A percentile compares a stretch with the other conserved stretches of the same genome.
Conservation (phyloP, 2,329 filamentous ascomycete species). For the Exserohilum rostratum region DNA sequence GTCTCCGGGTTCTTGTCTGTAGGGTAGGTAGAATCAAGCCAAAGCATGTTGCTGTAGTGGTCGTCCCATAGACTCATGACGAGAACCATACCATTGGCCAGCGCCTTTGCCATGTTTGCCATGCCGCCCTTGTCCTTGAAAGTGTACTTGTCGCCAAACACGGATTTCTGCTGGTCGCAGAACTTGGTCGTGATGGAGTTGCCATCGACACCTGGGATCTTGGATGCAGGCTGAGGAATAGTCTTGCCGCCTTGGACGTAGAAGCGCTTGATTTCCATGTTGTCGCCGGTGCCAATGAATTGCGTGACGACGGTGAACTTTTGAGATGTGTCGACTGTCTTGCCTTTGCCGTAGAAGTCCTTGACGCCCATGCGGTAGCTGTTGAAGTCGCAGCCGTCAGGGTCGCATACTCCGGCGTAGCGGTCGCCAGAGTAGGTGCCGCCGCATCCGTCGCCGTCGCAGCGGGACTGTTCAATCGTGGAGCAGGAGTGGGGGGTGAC, state of each 20-base stretch:
- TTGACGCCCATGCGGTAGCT: constrained; percentile 67
- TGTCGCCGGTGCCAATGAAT: constrained; percentile 52
- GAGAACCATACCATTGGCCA: constrained; percentile 65
- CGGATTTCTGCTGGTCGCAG: constrained; percentile 37
- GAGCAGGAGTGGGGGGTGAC: constrained; percentile 69
- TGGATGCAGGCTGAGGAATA: constrained; percentile 54
- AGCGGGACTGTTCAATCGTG: constrained; percentile 57
- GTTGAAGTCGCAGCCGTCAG: constrained; percentile 68
- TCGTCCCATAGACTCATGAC: constrained; percentile 69
- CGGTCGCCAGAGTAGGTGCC: constrained; percentile 60
- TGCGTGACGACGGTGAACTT: constrained; percentile 58
- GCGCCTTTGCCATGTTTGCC: constrained; percentile 59
- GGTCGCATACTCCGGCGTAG: constrained; percentile 69
- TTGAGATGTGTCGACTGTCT: constrained; percentile 51
- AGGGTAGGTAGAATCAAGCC: constrained; percentile 72
- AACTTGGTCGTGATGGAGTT: constrained; percentile 40
- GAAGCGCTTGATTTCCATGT: constrained; percentile 53
- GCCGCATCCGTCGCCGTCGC: constrained; percentile 54
- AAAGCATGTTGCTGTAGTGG: constrained; percentile 71
- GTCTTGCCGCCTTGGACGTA: constrained; percentile 58
- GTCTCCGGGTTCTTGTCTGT: constrained; percentile 41
- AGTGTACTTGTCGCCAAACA: constrained; percentile 54
- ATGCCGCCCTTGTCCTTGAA: constrained; percentile 63
- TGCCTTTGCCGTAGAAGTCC: constrained; percentile 65
- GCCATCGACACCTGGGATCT: constrained; percentile 52